Percentiles rank a stretch among this genome's conserved stretches.
These are phyloP conservation scores for Malania oleifera DNA, from an alignment of 164 flowering plant species.

Conservation along the genomic window DNA sequence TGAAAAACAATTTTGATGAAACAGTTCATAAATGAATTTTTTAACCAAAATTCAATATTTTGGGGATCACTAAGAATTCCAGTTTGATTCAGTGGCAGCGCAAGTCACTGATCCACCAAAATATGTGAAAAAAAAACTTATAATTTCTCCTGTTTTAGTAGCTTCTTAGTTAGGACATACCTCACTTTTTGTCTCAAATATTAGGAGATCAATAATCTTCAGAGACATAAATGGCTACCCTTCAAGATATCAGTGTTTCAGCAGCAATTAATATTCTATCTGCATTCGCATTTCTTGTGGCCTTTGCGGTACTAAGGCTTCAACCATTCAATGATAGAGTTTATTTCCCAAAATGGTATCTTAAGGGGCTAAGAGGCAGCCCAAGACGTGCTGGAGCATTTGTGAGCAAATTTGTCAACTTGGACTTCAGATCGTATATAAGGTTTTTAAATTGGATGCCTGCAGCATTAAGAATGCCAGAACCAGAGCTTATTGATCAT, in stretches of 20 bases:
- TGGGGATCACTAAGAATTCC: too few relatives aligned
- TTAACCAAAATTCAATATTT: too few relatives aligned
- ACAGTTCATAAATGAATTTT: too few relatives aligned
- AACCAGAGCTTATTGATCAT: conserved; percentile 84
- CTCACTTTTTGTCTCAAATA: conserved; percentile 4
- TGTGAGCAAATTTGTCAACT: conserved; percentile 61
- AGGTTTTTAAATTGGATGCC: conserved; percentile 91
- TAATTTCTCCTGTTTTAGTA: background rate
- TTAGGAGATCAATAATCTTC: conserved; percentile 13
- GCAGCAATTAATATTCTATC: conserved; percentile 67
- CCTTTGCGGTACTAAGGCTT: conserved; percentile 73
- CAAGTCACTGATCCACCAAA: background rate
- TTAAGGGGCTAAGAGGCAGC: conserved; percentile 73
- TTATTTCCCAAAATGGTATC: conserved; percentile 93
- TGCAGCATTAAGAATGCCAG: conserved; percentile 83
- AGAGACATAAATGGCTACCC: conserved; percentile 51
- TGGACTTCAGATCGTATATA: conserved; percentile 57
- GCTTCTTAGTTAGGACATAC: background rate
- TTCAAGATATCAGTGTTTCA: conserved; percentile 57
- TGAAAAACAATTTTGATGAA: too few relatives aligned
- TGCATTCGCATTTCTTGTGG: conserved; percentile 67
- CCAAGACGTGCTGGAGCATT: conserved; percentile 54
- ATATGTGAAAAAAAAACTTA: background rate
- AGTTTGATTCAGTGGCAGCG: background rate
- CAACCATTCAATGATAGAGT: conserved; percentile 92